phyloP scores from a whole-genome alignment of 1,139 yeast genomes.

The Candida dubliniensis region DNA sequence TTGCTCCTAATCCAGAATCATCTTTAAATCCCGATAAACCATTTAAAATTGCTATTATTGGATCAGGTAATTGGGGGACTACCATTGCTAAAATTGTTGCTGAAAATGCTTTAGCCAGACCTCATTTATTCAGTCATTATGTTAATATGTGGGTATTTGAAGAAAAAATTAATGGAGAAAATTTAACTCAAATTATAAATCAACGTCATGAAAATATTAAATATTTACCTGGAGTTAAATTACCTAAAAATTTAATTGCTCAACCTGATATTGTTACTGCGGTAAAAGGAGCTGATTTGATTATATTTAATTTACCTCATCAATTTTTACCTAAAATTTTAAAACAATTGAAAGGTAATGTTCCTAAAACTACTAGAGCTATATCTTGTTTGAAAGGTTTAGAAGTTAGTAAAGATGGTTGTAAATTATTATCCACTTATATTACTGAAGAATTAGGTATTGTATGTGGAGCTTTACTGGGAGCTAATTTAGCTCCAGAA shows the following conservation, averaged over 20 bases:
- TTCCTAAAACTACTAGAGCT: conserved; percentile 42
- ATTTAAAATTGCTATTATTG: conserved; percentile 43
- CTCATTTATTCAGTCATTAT: conserved; percentile 37
- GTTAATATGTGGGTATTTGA: conserved; percentile 53
- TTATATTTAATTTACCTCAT: conserved; percentile 50
- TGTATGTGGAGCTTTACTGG: conserved; percentile 48
- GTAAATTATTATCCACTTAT: conserved; percentile 44
- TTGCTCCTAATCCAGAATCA: conserved; percentile 17
- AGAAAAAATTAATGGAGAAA: conserved; percentile 42
- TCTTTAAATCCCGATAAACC: conserved; percentile 30
- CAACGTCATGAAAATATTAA: conserved; percentile 46
- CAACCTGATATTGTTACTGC: conserved; percentile 39
- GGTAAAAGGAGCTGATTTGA: conserved; percentile 44
- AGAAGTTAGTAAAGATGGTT: conserved; percentile 46
- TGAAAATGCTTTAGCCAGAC: conserved; percentile 43
- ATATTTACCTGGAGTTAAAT: conserved; percentile 45
- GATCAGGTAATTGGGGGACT: conserved; percentile 54
- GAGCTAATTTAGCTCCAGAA: conserved; percentile 51
- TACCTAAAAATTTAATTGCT: conserved; percentile 46
- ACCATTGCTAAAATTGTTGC: conserved; percentile 49
- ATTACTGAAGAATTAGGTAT: conserved; percentile 47
- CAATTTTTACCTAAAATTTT: conserved; percentile 46
- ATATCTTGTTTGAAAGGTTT: conserved; percentile 51
- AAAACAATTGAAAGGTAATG: conserved; percentile 38
- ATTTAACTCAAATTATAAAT: conserved; percentile 47